These are phyloP conservation scores for Multifurca ochricompacta DNA, from an alignment of 768 basidiomycete genomes.

Conservation along the genomic window DNA sequence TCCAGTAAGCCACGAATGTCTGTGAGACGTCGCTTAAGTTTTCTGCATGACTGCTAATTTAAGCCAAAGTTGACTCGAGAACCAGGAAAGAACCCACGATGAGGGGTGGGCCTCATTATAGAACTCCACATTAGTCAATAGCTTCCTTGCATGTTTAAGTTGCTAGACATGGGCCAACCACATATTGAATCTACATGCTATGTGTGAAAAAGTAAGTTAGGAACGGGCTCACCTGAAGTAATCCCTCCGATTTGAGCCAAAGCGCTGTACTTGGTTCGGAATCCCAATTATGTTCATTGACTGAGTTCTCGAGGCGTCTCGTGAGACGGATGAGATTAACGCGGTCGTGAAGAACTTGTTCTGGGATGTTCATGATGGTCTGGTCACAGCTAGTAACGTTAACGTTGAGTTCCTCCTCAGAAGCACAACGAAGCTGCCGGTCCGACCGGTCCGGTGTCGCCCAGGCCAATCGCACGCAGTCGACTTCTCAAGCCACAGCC, in stretches of 20 bases:
- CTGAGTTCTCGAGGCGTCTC: conserved; percentile 48
- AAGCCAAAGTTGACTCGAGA: too few species aligned
- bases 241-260: conserved; percentile 50
- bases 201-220: background rate
- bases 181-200: background rate
- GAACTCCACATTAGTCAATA: background rate
- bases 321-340: conserved; percentile 60
- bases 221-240: conserved; percentile 48
- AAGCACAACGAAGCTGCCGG: background rate
- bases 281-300: conserved; percentile 32
- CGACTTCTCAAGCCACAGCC: too few species aligned
- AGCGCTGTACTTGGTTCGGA: conserved; percentile 32
- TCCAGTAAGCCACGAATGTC: conserved; percentile 45
- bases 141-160: background rate
- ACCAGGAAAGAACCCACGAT: background rate
- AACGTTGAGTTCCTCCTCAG: too few species aligned
- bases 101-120: background rate
- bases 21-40: conserved; percentile 36
- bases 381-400: too few species aligned
- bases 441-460: background rate
- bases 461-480: too few species aligned
- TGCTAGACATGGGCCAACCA: background rate
- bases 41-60: too few species aligned
- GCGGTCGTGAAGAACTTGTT: conserved; percentile 42
- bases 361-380: conserved; percentile 4